Evolutionary conservation across 805 yeast genomes (phyloP), one percentile per base, ranked within the genome.

Genomic region (Metschnikowia baotianmanensis): DNA sequence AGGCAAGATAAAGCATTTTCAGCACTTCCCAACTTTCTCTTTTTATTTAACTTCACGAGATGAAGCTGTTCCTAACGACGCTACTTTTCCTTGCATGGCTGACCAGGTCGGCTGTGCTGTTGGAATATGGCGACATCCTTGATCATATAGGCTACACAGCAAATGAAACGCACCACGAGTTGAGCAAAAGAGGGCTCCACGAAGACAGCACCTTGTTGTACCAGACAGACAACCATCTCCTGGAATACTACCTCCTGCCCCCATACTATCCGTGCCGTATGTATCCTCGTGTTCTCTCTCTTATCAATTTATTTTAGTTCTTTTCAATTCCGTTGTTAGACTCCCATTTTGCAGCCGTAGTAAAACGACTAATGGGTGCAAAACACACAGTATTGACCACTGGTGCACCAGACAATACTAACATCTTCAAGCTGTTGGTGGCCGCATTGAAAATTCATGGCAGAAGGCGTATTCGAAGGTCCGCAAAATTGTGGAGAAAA

Each of bases 391-490:
- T n/a, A n/a, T n/a, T n/a, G n/a, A 28, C 34, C 24, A 7, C 1
- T 2, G 4, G 16, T 13, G 5, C 25, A 15, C 25, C 13, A n/a
- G n/a, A 18, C 11, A 10, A n/a, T 38, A 38, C 42, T 39, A 39
- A 39, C 34, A 6, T 15, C 4, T 4, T 21, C n/a, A 34, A 62
- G 70, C 71, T 4, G 38, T 57, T 20, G 79, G 77, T 5, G 79
- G 80, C 5, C 61, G 79, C 41, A 48, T 75, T 16, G 74, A 69
- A 31, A 64, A 64, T 33, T 71, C 70, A 13, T 80, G 86, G 86
- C 74, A 68, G 45, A 68, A 65, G 12, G 84, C 85, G 1, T 78
- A 70, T 53, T 72, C 67, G 13, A 73, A 73, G 39, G 85, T 84
- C 2, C 62, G 77, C 44, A 72, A 67, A 40, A 55, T 79, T 21